Evolutionary conservation across 2,329 filamentous ascomycete species (phyloP), one percentile per base, ranked within the genome.

Genomic region (Podosphaera aphanis): DNA sequence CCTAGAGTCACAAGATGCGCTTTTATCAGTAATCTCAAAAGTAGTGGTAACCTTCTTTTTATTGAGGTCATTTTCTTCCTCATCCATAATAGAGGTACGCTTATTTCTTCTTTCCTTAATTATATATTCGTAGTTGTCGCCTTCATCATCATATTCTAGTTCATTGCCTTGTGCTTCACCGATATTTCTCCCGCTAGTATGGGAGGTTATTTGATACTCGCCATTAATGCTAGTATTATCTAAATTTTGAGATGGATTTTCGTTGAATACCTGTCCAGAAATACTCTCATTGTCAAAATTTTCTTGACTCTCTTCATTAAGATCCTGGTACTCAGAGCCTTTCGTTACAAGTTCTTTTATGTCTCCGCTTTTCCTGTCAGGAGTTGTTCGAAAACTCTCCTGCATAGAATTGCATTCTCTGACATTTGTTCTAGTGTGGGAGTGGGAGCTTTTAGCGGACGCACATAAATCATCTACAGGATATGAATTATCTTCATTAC

Each of bases 181-280:
- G n/a, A 57, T 46, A 13, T 35, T 47, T 31, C 57, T 53, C 8
- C 51, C 25, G 57, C 56, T 36, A 19, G 40, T 2, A n/a, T 27
- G 5, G n/a, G 21, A 42, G 2, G 21, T 27, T n/a, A 27, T n/a
- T 42, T 42, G 20, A 27, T 3, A n/a, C 39, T 27, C 39, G 27
- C 35, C 10, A 29, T 38, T 46, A 60, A 56, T 37, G 8, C 61
- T 59, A 2, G 57, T 57, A 45, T 63, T 60, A 47, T 62, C 58
- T 40, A 61, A 57, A 44, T 58, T 57, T 31, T 58, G 52, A n/a
- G 29, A 33, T 3, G 3, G 6, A 33, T 11, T 33, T 33, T 39
- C 37, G 13, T 39, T 39, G 13, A 19, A 39, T 39, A 19, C 21
- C 16, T 19, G 21, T 16, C 18, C 37, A 39, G 7, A 10, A 39